phyloP scores from a whole-genome alignment of 192 early-diverging fungal species.

The Umbelopsis vinacea region DNA sequence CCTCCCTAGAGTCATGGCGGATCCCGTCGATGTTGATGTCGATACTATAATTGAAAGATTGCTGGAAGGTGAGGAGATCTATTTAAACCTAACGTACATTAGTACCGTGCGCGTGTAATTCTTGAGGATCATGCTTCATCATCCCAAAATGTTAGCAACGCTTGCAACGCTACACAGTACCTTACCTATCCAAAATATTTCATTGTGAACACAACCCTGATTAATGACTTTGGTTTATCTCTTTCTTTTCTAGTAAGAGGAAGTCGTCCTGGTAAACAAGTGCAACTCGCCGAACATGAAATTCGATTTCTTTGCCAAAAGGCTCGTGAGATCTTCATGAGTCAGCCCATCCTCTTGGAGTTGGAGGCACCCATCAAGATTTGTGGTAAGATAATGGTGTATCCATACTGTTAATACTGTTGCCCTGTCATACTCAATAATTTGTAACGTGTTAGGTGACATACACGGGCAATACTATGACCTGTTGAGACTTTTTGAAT shows the following conservation, averaged over 20 bases:
- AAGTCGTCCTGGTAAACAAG: constrained; percentile 94
- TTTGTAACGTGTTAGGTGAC: constrained; percentile 43
- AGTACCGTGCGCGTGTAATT: not conserved
- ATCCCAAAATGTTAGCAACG: not conserved
- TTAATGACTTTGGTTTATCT: constrained; percentile 6
- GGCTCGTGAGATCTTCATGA: constrained; percentile 94
- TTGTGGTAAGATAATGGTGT: constrained; percentile 67
- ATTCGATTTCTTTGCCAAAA: constrained; percentile 94
- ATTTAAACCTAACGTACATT: not conserved
- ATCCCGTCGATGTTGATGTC: constrained; percentile 69
- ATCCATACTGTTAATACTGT: not conserved
- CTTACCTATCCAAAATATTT: not conserved
- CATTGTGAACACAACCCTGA: not conserved
- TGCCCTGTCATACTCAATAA: not conserved
- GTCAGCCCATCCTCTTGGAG: constrained; percentile 90
- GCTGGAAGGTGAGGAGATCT: constrained; percentile 78
- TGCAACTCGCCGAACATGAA: constrained; percentile 93
- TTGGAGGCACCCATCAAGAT: constrained; percentile 96
- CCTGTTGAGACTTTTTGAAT: constrained; percentile 88
- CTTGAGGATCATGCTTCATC: constrained; percentile 12
- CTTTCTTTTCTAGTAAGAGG: constrained; percentile 76
- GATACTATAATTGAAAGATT: constrained; percentile 91
- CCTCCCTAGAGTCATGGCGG: constrained; percentile 46
- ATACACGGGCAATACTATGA: constrained; percentile 95
- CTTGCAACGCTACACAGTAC: not conserved